Evolutionary conservation across 2,329 filamentous ascomycete genomes (phyloP).

Genomic region (Verticillium klebahnii): DNA sequence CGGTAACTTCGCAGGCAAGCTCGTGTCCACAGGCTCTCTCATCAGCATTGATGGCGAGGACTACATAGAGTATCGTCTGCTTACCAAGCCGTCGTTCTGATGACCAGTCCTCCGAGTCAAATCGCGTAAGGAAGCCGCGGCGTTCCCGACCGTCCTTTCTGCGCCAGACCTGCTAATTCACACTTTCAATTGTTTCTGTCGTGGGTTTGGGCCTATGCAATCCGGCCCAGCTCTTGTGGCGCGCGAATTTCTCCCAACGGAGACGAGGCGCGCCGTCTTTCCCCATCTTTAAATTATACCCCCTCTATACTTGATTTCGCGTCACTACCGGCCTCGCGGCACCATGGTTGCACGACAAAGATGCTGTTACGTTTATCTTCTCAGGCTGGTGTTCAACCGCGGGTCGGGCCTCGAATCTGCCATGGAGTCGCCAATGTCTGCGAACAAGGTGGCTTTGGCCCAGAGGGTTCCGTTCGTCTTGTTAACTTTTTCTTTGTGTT

Average conservation of each 20-base stretch:
- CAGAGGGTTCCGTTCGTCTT: neutral
- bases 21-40: constrained; percentile 58
- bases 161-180: neutral
- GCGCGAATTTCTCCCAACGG: neutral
- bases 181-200: neutral
- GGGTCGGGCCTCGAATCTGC: neutral
- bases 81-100: constrained; percentile 58
- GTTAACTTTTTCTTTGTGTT: neutral
- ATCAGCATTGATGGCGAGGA: constrained; percentile 63
- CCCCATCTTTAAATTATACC: neutral
- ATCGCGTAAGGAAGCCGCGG: neutral
- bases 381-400: neutral
- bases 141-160: neutral
- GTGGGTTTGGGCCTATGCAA: neutral
- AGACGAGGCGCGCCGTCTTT: neutral
- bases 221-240: too few relatives aligned
- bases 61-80: constrained; percentile 61
- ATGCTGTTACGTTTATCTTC: neutral
- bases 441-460: neutral
- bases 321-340: constrained; percentile 1
- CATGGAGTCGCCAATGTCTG: neutral
- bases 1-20: constrained; percentile 57
- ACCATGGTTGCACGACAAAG: neutral
- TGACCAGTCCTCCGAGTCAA: neutral
- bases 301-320: constrained; percentile 3